These are phyloP conservation scores for Alternaria sp. DNA, from an alignment of 2,329 filamentous ascomycete genomes.

Conservation along the genomic window DNA sequence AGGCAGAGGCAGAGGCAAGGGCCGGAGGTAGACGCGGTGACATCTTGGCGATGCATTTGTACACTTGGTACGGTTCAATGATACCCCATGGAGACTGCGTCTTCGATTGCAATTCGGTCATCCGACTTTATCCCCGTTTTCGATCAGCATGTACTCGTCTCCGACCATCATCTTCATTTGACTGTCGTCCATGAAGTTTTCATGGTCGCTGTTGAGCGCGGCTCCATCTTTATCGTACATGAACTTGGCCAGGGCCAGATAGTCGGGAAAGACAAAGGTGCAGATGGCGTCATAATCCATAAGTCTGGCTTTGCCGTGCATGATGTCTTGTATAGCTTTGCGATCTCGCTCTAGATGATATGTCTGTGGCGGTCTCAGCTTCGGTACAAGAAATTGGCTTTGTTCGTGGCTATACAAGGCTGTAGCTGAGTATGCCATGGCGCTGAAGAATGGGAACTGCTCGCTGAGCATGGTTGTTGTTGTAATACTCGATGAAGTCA, in stretches of 20 bases:
- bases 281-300: conserved; percentile 59
- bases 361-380: conserved; percentile 44
- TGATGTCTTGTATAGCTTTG: conserved; percentile 56
- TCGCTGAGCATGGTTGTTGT: conserved; percentile 55
- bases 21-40: conserved; percentile 29
- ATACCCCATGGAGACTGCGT: conserved; percentile 27
- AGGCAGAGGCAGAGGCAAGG: conserved; percentile 33
- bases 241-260: conserved; percentile 56
- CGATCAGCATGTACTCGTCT: conserved; percentile 55
- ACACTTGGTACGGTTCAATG: conserved; percentile 19
- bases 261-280: conserved; percentile 59
- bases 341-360: conserved; percentile 57
- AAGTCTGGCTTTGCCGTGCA: conserved; percentile 56
- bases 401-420: conserved; percentile 48
- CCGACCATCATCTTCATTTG: conserved; percentile 59
- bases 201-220: conserved; percentile 49
- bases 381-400: background rate
- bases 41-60: conserved; percentile 5
- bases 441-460: conserved; percentile 56
- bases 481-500: conserved; percentile 58
- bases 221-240: conserved; percentile 58
- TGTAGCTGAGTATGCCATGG: conserved; percentile 57
- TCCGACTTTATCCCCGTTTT: conserved; percentile 28
- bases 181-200: conserved; percentile 52
- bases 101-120: conserved; percentile 9